Evolutionary conservation across 768 basidiomycete species (phyloP), one percentile per base, ranked within the genome.

Genomic region (Trichaptum fuscoviolaceum): DNA sequence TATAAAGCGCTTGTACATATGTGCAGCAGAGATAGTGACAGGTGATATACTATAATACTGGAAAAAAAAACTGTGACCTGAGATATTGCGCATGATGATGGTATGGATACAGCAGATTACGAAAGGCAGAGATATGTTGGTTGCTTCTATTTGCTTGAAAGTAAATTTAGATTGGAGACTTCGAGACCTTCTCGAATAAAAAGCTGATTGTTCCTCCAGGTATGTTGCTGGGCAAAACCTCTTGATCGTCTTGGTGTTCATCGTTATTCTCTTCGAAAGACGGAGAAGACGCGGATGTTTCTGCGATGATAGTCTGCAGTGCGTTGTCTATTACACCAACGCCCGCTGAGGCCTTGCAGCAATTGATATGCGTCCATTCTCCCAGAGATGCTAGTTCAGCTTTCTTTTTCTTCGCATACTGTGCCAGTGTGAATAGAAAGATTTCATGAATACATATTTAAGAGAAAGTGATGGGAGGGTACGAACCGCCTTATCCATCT

Each of bases 361-460:
- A 92, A 73, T 93, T 86, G 75, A 94, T 84, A 72, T 96, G 95
- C 25, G 83, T 88, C 93, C 94, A 96, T 72, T 92, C 86, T 58
- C 86, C 84, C 35, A 96, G 82, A 4, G 88, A 82, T 6, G 90
- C 87, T 42, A 96, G 82, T 64, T 81, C 87, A 9, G 80, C 81
- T 70, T 84, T 86, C 80, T 90, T 89, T 77, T 86, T 89, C 71
- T 84, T 83, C 68, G 86, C 68, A 69, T 88, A 87, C 92, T 91
- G 67, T 58, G 30, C 35, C 9, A 57, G 4, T 24, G 27, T 30
- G 52, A 7, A 63, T 59, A 57, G 58, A 62, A 20, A 20, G 26
- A 64, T 63, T 52, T 72, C 35, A 74, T 70, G 57, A 36, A 25
- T 23, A 25, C 36, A 18, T 7, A 7, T 7, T 25, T 35, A 61